Evolutionary conservation across 148 eudicot species (phyloP), one percentile per base, ranked within the genome.

Genomic region (Vaccinium corymbosum): DNA sequence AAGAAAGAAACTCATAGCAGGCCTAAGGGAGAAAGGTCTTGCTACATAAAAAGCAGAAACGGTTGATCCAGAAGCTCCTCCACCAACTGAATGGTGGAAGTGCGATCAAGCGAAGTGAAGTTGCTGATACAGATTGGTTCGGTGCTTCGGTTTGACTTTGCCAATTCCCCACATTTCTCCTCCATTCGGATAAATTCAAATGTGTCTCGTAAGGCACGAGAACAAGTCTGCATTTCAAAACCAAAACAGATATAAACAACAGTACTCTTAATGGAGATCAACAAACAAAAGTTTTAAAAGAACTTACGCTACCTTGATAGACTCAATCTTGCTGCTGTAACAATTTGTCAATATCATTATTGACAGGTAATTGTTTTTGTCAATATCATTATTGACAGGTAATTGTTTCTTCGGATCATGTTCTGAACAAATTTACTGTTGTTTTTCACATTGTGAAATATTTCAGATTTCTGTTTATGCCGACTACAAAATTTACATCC

Each of bases 191-290:
- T 9, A 14, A 16, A 55, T 0, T 50, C 35, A 52, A 74, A 73
- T 55, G 80, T 42, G 42, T 55, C 35, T 15, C 0, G 8, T 42
- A 6, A 83, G 84, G 71, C 80, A 73, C 55, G 38, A 56, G 38
- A 71, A 74, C 55, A 83, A 53, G 78, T 56, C 84, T 83, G 84
- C 84, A 82, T 16, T 19, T 70, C 35, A 12, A 42, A 56, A 56
- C 70, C 51, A 71, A 10, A 71, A 53, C 22, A 56, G 15, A 83
- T 53, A 55, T 83, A 50, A 38, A 42, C 19, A 2, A 32, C 52
- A 29, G 10, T 35, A 13, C 22, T 22, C 80, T 14, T 72, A 22
- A 55, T 55, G 20, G 51, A 53, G 55, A 55, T 25, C 38, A 64
- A 55, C 59, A 7, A 4, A 27, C n/a, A 50, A 17, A 11, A 17